Evolutionary conservation across 305 asterid species (phyloP).

Genomic region (Euphrasia arctica): DNA sequence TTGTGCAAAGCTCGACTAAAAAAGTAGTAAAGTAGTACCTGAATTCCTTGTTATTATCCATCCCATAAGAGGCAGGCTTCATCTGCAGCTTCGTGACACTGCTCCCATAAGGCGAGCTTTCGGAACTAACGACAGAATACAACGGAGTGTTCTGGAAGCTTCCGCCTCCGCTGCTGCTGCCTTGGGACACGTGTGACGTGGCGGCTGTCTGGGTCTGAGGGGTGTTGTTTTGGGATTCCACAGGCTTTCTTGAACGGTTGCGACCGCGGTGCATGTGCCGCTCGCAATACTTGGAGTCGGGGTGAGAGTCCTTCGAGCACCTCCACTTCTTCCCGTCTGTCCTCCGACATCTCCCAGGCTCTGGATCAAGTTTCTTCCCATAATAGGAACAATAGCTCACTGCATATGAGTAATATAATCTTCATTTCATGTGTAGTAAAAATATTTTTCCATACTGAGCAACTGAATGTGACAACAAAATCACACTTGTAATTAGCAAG

Average conservation of each 20-base stretch:
- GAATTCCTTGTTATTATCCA: constrained; percentile 63
- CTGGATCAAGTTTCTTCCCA: constrained; percentile 89
- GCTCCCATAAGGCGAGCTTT: constrained; percentile 56
- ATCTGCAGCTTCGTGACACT: constrained; percentile 69
- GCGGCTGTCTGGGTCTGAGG: constrained; percentile 50
- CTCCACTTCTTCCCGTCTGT: constrained; percentile 99
- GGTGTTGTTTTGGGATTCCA: constrained; percentile 50
- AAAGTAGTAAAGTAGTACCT: constrained; percentile 40
- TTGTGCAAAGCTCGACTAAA: neutral
- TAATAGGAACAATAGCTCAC: constrained; percentile 58
- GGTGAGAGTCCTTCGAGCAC: constrained; percentile 95
- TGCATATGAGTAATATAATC: constrained; percentile 2
- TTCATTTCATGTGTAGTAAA: too few relatives aligned
- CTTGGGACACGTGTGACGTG: constrained; percentile 59
- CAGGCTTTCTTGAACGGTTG: constrained; percentile 99
- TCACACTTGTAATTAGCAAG: neutral
- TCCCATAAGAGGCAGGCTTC: constrained; percentile 65
- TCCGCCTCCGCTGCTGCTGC: constrained; percentile 50
- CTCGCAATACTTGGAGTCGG: constrained; percentile 98
- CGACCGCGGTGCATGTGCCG: constrained; percentile 99
- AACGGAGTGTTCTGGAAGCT: constrained; percentile 59
- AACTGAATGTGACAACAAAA: neutral
- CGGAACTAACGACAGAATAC: constrained; percentile 61
- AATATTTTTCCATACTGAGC: too few relatives aligned
- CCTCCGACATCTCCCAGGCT: constrained; percentile 98